A percentile compares a stretch with the other conserved stretches of the same genome.
phyloP scores from a whole-genome alignment of 2,329 filamentous ascomycete species.

The Alternaria arborescens region DNA sequence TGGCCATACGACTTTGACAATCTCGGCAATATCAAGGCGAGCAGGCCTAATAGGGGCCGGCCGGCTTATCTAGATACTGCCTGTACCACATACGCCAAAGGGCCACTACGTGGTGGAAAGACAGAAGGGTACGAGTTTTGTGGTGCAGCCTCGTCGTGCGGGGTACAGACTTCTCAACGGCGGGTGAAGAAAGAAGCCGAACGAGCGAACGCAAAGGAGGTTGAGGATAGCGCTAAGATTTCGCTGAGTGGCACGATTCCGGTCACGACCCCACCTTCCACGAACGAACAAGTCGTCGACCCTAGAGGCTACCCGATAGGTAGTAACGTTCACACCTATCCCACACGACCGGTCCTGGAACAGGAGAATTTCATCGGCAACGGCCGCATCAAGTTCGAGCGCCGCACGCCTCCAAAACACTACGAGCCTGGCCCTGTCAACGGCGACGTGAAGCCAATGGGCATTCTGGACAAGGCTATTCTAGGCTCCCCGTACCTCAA shows the following conservation, averaged over 20 bases:
- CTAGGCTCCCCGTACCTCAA: conserved; percentile 6
- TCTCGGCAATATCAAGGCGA: conserved; percentile 40
- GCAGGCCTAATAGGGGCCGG: conserved; percentile 51
- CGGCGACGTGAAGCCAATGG: not conserved
- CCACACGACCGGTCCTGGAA: not conserved
- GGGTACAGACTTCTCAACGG: not conserved
- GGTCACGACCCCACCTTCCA: not conserved
- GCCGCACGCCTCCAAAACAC: not conserved
- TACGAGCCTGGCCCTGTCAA: not conserved
- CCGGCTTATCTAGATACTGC: conserved; percentile 37
- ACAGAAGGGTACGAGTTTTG: not conserved
- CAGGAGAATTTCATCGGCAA: not conserved
- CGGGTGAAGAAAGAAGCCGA: not conserved
- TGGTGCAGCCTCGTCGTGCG: not conserved
- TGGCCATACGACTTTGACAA: conserved; percentile 54
- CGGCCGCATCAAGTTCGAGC: not conserved
- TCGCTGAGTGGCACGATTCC: not conserved
- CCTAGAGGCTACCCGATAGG: not conserved
- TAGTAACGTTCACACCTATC: not conserved
- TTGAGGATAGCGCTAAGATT: not conserved
- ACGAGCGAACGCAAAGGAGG: not conserved
- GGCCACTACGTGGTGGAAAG: conserved; percentile 10
- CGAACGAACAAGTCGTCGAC: not conserved
- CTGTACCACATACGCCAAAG: conserved; percentile 18
- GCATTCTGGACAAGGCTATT: not conserved